Conservation (phyloP, 345 rosid species). For the Arabis alpina region DNA sequence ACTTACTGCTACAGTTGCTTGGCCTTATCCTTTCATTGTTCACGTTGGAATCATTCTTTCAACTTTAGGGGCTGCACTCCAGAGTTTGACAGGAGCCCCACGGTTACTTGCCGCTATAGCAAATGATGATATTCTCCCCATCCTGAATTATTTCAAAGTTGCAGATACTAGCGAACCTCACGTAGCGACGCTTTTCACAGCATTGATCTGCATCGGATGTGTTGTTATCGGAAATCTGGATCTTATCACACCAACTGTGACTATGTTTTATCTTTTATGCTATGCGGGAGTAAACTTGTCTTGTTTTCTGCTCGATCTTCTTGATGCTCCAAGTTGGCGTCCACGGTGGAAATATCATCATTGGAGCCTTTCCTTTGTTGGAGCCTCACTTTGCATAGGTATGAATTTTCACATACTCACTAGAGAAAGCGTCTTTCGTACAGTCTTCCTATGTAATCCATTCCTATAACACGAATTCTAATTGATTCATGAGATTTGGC, state of each 20-base stretch:
- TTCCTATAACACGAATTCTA: neutral
- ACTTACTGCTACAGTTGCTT: conserved; percentile 93
- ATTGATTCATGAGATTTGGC: neutral
- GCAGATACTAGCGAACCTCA: conserved; percentile 89
- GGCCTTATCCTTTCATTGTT: conserved; percentile 89
- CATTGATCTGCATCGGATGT: conserved; percentile 84
- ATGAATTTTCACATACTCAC: conserved; percentile 33
- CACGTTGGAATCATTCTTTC: conserved; percentile 95
- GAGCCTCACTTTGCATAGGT: conserved; percentile 91
- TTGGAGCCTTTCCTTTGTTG: conserved; percentile 96
- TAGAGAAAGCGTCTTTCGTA: neutral
- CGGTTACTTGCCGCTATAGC: conserved; percentile 99
- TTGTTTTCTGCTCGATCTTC: conserved; percentile 98
- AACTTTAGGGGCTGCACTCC: conserved; percentile 99
- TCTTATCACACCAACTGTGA: conserved; percentile 94
- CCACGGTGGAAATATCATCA: conserved; percentile 99
- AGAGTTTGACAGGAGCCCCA: conserved; percentile 97
- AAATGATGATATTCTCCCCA: conserved; percentile 97
- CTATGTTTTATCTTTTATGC: conserved; percentile 97
- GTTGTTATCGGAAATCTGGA: conserved; percentile 96
- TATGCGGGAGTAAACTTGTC: conserved; percentile 98
- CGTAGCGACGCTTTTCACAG: conserved; percentile 89
- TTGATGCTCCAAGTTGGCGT: conserved; percentile 99
- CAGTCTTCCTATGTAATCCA: conserved; percentile 15
- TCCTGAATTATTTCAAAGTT: conserved; percentile 94